Evolutionary conservation across 768 basidiomycete genomes (phyloP).

Genomic region (Tulasnella sp.): DNA sequence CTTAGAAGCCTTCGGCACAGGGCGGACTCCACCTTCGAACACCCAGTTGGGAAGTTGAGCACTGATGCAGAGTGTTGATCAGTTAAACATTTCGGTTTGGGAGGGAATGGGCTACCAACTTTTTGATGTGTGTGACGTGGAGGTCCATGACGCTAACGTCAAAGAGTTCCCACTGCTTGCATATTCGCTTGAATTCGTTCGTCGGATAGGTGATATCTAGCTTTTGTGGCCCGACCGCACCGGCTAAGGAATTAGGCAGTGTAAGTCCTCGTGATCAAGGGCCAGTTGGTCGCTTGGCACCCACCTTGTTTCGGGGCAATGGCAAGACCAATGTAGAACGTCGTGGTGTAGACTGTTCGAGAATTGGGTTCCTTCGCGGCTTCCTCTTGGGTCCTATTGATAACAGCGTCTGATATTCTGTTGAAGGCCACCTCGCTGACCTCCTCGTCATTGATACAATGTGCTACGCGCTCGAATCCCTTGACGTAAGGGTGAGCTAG

Average conservation of each 20-base stretch:
- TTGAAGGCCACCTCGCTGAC: conserved; percentile 85
- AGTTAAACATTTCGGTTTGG: conserved; percentile 3
- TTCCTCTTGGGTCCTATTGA: conserved; percentile 72
- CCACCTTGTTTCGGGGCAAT: conserved; percentile 89
- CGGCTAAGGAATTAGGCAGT: conserved; percentile 49
- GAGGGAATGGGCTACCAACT: conserved; percentile 47
- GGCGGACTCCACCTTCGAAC: conserved; percentile 76
- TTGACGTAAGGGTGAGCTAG: conserved; percentile 94
- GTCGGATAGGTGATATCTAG: conserved; percentile 98
- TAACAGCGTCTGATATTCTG: conserved; percentile 68
- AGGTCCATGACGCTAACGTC: conserved; percentile 92
- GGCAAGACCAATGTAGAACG: conserved; percentile 92
- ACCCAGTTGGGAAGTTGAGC: conserved; percentile 75
- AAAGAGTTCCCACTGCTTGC: conserved; percentile 94
- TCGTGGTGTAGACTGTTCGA: conserved; percentile 87
- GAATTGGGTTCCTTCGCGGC: conserved; percentile 71
- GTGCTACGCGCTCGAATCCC: conserved; percentile 82
- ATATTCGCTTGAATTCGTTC: conserved; percentile 88
- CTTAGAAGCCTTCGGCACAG: conserved; percentile 65
- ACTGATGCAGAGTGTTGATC: conserved; percentile 42
- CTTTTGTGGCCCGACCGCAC: conserved; percentile 69
- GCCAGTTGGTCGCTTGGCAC: conserved; percentile 36
- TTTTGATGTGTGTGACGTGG: conserved; percentile 87
- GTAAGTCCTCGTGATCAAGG: background rate
- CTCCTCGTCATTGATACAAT: conserved; percentile 84